Percentiles rank a stretch among this genome's conserved stretches.
These are phyloP conservation scores for Ormosia emarginata DNA, from an alignment of 306 rosid genomes.

Conservation along the genomic window DNA sequence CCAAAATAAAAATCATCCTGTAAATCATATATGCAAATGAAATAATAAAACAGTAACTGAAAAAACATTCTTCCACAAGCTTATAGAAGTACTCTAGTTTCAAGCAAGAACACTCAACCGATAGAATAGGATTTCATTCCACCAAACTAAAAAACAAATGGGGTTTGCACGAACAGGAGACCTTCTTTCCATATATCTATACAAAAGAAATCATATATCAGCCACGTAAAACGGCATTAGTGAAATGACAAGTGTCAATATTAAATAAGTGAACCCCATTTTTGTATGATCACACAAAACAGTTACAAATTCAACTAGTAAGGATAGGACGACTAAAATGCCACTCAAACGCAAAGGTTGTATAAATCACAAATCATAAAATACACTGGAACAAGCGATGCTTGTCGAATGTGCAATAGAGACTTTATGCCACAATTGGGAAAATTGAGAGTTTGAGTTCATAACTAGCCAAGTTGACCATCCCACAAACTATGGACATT, in stretches of 20 bases:
- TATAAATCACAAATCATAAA: conserved; percentile 38
- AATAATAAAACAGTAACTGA: not conserved
- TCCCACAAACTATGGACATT: conserved; percentile 35
- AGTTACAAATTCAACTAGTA: conserved; percentile 28
- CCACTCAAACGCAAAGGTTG: conserved; percentile 34
- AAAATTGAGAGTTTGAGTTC: conserved; percentile 36
- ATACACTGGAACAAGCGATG: conserved; percentile 29
- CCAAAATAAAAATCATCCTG: not conserved
- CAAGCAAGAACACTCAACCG: not conserved
- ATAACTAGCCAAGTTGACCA: conserved; percentile 33
- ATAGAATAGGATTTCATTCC: not conserved
- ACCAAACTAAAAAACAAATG: not conserved
- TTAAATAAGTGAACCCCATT: conserved; percentile 1
- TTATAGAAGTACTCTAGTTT: not conserved
- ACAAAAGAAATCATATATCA: not conserved
- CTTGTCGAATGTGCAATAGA: conserved; percentile 35
- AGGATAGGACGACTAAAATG: conserved; percentile 11
- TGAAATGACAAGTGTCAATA: not conserved
- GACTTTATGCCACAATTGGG: conserved; percentile 36
- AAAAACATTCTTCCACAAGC: not conserved
- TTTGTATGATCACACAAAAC: conserved; percentile 33
- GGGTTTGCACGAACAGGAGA: not conserved
- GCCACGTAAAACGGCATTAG: not conserved
- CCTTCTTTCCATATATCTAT: not conserved
- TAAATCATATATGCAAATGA: not conserved